These are phyloP conservation scores for Irpex lacteus DNA, from an alignment of 1,284 basidiomycete genomes.

Conservation along the genomic window DNA sequence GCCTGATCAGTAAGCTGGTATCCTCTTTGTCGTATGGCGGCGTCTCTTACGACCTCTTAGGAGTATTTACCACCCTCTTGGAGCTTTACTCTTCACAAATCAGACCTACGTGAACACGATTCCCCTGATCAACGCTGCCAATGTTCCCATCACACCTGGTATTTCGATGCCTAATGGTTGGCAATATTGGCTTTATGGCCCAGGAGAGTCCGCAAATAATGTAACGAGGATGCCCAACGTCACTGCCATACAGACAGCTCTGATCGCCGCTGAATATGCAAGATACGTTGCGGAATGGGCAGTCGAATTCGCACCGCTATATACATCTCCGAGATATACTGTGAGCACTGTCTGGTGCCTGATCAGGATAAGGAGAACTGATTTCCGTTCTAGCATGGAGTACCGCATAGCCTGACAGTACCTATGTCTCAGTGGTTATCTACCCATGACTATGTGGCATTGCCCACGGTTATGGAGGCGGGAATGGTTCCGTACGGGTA, in stretches of 20 bases:
- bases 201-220: background rate
- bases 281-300: background rate
- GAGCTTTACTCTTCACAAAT: constrained; percentile 2
- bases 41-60: background rate
- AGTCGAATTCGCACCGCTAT: background rate
- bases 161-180: background rate
- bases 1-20: background rate
- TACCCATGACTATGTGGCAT: background rate
- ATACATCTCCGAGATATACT: background rate
- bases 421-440: no score
- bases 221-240: background rate
- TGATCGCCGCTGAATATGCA: background rate
- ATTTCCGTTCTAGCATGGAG: background rate
- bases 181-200: background rate
- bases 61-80: constrained; percentile 1
- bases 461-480: background rate
- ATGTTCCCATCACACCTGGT: background rate
- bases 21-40: background rate
- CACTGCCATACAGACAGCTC: background rate
- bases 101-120: background rate
- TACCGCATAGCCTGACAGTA: background rate
- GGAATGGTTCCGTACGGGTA: constrained; percentile 5
- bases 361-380: no score
- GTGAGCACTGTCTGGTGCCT: background rate
- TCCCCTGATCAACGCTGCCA: background rate